Percentiles rank a stretch among this genome's conserved stretches.
These are phyloP conservation scores for Trypanosoma lewisi DNA, from an alignment of 208 protist genomes.

Conservation along the genomic window DNA sequence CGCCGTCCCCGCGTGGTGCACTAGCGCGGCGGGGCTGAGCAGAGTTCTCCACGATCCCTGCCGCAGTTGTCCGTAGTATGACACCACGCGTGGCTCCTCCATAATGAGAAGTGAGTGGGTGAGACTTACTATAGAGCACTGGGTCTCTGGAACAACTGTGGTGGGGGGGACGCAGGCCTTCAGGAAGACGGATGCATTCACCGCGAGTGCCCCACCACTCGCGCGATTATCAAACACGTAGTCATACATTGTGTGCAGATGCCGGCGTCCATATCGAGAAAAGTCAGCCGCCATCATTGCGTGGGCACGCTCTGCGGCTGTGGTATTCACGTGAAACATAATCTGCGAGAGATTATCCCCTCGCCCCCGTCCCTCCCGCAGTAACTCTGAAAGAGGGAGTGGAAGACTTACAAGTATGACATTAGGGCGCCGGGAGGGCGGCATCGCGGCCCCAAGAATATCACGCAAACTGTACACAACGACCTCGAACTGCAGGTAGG, in stretches of 20 bases:
- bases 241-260: conserved; percentile 38
- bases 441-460: conserved; percentile 45
- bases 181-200: conserved; percentile 81
- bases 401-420: conserved; percentile 57
- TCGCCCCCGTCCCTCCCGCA: conserved; percentile 23
- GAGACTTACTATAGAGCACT: conserved; percentile 73
- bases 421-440: conserved; percentile 45
- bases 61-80: conserved; percentile 7
- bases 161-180: conserved; percentile 50
- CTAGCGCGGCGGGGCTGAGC: neutral
- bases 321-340: conserved; percentile 41
- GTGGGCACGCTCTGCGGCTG: conserved; percentile 49
- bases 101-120: conserved; percentile 72
- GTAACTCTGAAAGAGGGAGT: conserved; percentile 26
- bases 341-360: conserved; percentile 16
- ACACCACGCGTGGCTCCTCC: conserved; percentile 41
- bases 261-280: conserved; percentile 47
- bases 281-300: conserved; percentile 66
- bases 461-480: conserved; percentile 66
- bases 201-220: conserved; percentile 37
- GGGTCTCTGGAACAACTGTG: neutral
- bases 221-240: conserved; percentile 44
- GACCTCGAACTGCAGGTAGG: conserved; percentile 53
- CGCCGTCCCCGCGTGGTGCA: conserved; percentile 26
- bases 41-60: conserved; percentile 7